A percentile compares a stretch with the other conserved stretches of the same genome.
Conservation (phyloP, 192 early-diverging fungal species). For the Mortierella hygrophila region DNA sequence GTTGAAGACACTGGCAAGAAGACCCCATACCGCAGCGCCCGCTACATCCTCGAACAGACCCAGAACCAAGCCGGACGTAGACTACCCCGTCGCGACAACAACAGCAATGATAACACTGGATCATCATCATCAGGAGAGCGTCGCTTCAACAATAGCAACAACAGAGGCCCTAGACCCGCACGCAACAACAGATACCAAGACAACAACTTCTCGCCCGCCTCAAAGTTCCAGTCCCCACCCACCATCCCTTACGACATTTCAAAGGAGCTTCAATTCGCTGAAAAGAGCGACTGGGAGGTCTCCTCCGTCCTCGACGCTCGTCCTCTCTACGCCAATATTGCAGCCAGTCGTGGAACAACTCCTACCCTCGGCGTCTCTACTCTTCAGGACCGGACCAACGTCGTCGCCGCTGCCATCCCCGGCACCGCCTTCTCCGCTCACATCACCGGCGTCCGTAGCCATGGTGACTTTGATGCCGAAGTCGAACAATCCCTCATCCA, state of each 20-base stretch:
- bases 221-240: conserved; percentile 29
- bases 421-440: conserved; percentile 32
- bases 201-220: neutral
- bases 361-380: conserved; percentile 19
- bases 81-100: neutral
- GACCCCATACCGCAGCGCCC: conserved; percentile 22
- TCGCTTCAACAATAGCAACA: neutral
- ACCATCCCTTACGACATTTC: conserved; percentile 28
- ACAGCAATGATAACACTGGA: neutral
- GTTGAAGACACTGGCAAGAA: neutral
- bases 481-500: conserved; percentile 42
- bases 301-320: conserved; percentile 41
- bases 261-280: conserved; percentile 42
- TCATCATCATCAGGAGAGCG: conserved; percentile 1
- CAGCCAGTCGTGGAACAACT: conserved; percentile 16
- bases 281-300: conserved; percentile 43
- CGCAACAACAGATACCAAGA: neutral
- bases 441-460: conserved; percentile 17
- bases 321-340: conserved; percentile 40
- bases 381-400: conserved; percentile 6
- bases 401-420: conserved; percentile 5
- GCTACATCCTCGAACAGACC: conserved; percentile 32
- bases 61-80: conserved; percentile 12
- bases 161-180: neutral
- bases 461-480: conserved; percentile 46